phyloP scores from a whole-genome alignment of 2,329 filamentous ascomycete species.

The Penicillium sp. region DNA sequence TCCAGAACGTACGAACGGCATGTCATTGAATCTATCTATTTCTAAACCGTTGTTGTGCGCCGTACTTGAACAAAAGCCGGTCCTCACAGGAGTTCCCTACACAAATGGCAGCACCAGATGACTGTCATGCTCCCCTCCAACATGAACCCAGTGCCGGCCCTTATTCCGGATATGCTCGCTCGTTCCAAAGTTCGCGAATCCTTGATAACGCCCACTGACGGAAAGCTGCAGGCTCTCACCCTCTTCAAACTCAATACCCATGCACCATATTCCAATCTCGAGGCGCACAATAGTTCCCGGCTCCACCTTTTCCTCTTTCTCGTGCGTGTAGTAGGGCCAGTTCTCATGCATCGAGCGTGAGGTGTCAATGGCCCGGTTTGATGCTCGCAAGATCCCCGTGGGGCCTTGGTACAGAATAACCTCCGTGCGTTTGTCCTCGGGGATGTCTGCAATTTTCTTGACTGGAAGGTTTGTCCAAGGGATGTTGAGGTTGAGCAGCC shows the following conservation, averaged over 20 bases:
- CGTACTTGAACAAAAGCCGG: background rate
- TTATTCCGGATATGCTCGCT: slow-evolving; percentile 9
- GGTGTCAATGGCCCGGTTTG: slow-evolving; percentile 43
- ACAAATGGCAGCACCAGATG: slow-evolving; percentile 13
- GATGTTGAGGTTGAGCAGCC: slow-evolving; percentile 47
- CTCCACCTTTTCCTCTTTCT: slow-evolving; percentile 42
- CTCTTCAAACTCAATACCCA: slow-evolving; percentile 49
- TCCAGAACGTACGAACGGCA: background rate
- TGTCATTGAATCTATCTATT: background rate
- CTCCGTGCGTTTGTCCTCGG: slow-evolving; percentile 32
- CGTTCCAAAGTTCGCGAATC: slow-evolving; percentile 11
- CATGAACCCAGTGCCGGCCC: slow-evolving; percentile 14
- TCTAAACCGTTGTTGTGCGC: background rate
- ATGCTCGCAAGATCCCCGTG: slow-evolving; percentile 49
- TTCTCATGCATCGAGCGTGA: slow-evolving; percentile 34
- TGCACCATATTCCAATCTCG: slow-evolving; percentile 53
- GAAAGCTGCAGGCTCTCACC: slow-evolving; percentile 32
- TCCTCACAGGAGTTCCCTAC: background rate
- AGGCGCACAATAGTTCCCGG: slow-evolving; percentile 46
- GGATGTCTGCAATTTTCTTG: slow-evolving; percentile 4
- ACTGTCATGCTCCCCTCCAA: slow-evolving; percentile 12
- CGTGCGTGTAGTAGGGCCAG: slow-evolving; percentile 44
- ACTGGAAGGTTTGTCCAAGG: slow-evolving; percentile 31
- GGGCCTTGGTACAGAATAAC: slow-evolving; percentile 45
- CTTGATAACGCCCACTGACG: slow-evolving; percentile 9